Conservation (phyloP, 768 basidiomycete genomes). For the Cyclocybe aegerita region DNA sequence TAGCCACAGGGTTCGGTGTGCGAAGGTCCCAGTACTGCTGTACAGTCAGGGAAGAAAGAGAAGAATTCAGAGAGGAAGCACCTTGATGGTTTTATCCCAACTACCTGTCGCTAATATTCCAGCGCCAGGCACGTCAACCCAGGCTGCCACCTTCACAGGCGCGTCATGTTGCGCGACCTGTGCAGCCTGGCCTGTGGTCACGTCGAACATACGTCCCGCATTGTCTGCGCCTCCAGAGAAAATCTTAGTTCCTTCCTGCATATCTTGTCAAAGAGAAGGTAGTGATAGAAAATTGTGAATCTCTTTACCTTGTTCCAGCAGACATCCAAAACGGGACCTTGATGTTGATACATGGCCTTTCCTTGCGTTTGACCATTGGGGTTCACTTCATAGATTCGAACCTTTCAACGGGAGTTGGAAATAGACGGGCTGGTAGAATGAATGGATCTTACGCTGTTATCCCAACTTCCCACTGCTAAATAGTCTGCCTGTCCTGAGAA, state of each 20-base stretch:
- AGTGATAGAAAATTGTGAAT: too few relatives aligned
- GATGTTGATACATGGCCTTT: slow-evolving; percentile 89
- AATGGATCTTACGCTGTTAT: slow-evolving; percentile 71
- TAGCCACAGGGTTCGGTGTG: slow-evolving; percentile 69
- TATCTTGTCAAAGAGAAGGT: neutral
- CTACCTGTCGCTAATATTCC: slow-evolving; percentile 89
- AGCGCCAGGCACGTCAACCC: slow-evolving; percentile 73
- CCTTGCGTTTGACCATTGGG: slow-evolving; percentile 78
- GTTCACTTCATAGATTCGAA: slow-evolving; percentile 90
- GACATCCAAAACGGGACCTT: slow-evolving; percentile 84
- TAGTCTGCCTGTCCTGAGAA: slow-evolving; percentile 88
- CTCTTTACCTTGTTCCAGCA: slow-evolving; percentile 86
- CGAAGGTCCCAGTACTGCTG: slow-evolving; percentile 91
- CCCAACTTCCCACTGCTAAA: slow-evolving; percentile 93
- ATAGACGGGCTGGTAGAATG: neutral
- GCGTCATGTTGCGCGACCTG: slow-evolving; percentile 93
- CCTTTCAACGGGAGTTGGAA: slow-evolving; percentile 44
- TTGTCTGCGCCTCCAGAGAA: slow-evolving; percentile 96
- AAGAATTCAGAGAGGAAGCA: slow-evolving; percentile 26
- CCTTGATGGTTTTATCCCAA: slow-evolving; percentile 98
- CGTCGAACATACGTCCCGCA: slow-evolving; percentile 90
- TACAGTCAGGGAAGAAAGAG: slow-evolving; percentile 3
- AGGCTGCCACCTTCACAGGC: slow-evolving; percentile 79
- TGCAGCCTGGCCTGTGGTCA: slow-evolving; percentile 73
- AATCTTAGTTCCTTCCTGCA: slow-evolving; percentile 85